A percentile compares a stretch with the other conserved stretches of the same genome.
These are phyloP conservation scores for Spizellomyces punctatus DNA, from an alignment of 192 early-diverging fungal species.

Conservation along the genomic window DNA sequence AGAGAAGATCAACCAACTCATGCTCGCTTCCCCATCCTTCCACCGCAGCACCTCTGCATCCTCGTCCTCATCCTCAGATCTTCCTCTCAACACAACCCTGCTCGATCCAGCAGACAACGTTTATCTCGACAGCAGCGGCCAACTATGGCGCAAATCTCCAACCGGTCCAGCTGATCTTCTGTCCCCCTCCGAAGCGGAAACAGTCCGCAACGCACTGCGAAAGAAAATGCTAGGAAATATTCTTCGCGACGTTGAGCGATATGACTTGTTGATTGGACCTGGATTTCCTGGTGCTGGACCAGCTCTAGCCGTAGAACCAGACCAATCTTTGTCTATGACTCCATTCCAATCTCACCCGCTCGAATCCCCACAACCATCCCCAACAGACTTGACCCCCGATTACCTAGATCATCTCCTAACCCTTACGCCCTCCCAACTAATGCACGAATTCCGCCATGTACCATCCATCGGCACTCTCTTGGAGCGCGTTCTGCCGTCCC, in stretches of 20 bases:
- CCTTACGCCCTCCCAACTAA: neutral
- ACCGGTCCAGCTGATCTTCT: too few species aligned
- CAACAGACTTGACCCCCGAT: neutral
- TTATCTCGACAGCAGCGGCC: too few species aligned
- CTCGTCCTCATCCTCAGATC: too few species aligned
- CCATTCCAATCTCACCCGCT: neutral
- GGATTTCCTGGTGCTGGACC: neutral
- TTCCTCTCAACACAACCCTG: too few species aligned
- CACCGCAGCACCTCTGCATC: too few species aligned
- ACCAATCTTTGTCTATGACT: neutral
- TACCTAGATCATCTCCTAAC: neutral
- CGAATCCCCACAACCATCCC: neutral
- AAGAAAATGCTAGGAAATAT: neutral
- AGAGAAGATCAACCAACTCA: too few species aligned
- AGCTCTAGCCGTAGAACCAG: neutral
- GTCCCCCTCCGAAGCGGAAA: too few species aligned
- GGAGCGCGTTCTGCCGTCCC: neutral
- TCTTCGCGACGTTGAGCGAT: neutral
- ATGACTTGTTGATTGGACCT: neutral
- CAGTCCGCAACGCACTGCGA: too few species aligned
- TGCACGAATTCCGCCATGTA: neutral
- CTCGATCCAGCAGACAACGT: too few species aligned
- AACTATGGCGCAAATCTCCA: too few species aligned
- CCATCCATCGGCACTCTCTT: neutral
- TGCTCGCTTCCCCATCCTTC: too few species aligned